phyloP scores from a whole-genome alignment of 805 yeast genomes.

The Lipomyces lipofer region DNA sequence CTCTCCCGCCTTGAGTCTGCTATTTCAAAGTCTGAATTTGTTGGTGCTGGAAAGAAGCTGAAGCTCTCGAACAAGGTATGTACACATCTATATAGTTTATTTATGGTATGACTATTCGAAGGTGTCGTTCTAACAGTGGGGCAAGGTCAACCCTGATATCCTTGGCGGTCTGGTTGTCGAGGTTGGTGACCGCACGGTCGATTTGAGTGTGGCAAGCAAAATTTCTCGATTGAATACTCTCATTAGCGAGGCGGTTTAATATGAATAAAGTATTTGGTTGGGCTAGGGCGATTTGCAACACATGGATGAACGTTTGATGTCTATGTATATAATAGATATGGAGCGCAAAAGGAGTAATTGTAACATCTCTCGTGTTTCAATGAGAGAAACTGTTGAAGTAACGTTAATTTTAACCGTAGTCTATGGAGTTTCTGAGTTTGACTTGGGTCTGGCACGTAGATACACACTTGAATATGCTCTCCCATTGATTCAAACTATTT shows the following conservation, averaged over 20 bases:
- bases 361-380: too few species aligned
- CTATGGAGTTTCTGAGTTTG: too few species aligned
- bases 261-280: too few species aligned
- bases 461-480: neutral
- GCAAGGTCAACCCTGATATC: conserved; percentile 71
- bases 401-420: too few species aligned
- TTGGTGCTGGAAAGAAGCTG: conserved; percentile 83
- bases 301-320: too few species aligned
- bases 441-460: too few species aligned
- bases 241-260: conserved; percentile 80
- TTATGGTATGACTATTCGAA: neutral
- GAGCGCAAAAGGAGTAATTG: too few species aligned
- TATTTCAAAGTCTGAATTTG: conserved; percentile 72
- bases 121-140: neutral
- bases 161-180: conserved; percentile 95
- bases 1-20: conserved; percentile 77
- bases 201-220: conserved; percentile 81
- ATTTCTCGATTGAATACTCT: conserved; percentile 86
- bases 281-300: too few species aligned
- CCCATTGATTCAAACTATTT: neutral
- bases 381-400: too few species aligned
- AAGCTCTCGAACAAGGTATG: conserved; percentile 68
- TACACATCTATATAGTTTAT: neutral
- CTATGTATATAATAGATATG: too few species aligned
- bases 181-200: conserved; percentile 96